phyloP scores from a whole-genome alignment of 2,329 filamentous ascomycete species.

The Claviceps humidiphila region DNA sequence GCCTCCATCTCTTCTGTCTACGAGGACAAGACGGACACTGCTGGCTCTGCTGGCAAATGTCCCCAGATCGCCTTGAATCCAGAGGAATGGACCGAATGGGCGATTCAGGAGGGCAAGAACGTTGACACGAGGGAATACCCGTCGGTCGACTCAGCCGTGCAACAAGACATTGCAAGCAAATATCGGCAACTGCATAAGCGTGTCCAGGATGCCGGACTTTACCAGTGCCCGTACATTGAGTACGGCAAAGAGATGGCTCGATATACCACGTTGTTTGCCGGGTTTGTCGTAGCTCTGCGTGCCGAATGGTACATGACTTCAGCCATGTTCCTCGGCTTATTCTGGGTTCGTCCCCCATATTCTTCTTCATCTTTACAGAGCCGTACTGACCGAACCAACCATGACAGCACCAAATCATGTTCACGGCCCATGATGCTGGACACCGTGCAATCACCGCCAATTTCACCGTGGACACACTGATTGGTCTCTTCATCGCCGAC shows the following conservation, averaged over 20 bases:
- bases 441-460: conserved; percentile 49
- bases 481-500: conserved; percentile 50
- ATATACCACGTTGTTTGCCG: conserved; percentile 35
- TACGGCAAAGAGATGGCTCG: conserved; percentile 46
- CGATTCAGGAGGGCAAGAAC: conserved; percentile 20
- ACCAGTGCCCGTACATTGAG: conserved; percentile 42
- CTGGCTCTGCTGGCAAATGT: background rate
- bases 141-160: conserved; percentile 38
- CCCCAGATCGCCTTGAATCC: conserved; percentile 5
- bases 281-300: conserved; percentile 32
- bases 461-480: conserved; percentile 43
- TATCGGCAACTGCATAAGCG: conserved; percentile 43
- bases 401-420: conserved; percentile 52
- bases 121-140: conserved; percentile 31
- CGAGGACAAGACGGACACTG: background rate
- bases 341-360: conserved; percentile 37
- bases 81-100: conserved; percentile 21
- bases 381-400: conserved; percentile 8
- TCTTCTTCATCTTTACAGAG: too few relatives aligned
- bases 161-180: conserved; percentile 39
- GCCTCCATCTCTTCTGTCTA: background rate
- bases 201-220: conserved; percentile 41
- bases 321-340: conserved; percentile 44
- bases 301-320: conserved; percentile 43
- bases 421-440: conserved; percentile 52